Evolutionary conservation across 495 filamentous ascomycete genomes (phyloP), one percentile per base, ranked within the genome.

Genomic region (Tetracladium setigerum): DNA sequence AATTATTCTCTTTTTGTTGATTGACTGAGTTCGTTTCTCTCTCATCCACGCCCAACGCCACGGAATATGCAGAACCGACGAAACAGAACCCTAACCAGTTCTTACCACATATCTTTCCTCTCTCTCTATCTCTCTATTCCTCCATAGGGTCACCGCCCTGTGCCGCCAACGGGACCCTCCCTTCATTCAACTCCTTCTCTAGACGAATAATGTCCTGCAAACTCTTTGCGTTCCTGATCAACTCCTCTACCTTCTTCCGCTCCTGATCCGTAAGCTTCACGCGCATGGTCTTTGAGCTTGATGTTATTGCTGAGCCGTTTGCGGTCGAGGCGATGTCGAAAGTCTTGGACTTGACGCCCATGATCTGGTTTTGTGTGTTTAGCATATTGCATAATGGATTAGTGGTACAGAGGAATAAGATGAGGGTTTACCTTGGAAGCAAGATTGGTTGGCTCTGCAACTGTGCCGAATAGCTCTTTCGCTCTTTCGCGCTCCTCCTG

Each of bases 161-260:
- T 30, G 82, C 70, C 32, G 81, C 86, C 18, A 73, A 71, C 13
- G 89, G 87, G 61, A 96, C 74, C 62, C 84, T 67, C 3, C 92
- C 92, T 66, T 97, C 89, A 48, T 83, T 83, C 44, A 96, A 66
- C 62, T 87, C 87, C 67, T 83, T 86, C 73, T 95, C 88, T 58
- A 95, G 58, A 44, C 80, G 66, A 16, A 84, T 79, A 55, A 95
- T 88, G 68, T 92, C 88, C 59, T 87, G 82, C 60, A 97, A 55
- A 59, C 83, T 92, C 65, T 84, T 87, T 4, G 94, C 92, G 52
- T 85, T 81, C 61, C 75, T 77, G 57, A 95, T 92, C 72, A 86
- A 66, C 58, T 78, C 77, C 67, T 79, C 76, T 9, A 89, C 76
- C 12, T 67, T 73, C 71, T 84, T 83, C 55, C 72, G 71, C 64